phyloP scores from a whole-genome alignment of 2,329 filamentous ascomycete genomes.

The Chaetomiaceae sp. region DNA sequence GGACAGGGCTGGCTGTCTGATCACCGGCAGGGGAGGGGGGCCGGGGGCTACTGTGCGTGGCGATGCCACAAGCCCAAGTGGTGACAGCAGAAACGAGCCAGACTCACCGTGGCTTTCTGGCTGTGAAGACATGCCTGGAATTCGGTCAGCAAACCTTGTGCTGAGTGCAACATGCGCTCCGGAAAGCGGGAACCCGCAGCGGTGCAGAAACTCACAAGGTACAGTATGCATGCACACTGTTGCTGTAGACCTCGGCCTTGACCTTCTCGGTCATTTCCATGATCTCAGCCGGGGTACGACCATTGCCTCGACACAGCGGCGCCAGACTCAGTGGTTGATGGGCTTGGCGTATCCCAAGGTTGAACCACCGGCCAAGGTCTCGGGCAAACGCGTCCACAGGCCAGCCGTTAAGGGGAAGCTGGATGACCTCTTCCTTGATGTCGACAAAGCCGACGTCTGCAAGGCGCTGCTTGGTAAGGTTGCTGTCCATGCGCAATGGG shows the following conservation, averaged over 20 bases:
- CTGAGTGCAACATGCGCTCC: not conserved
- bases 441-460: conserved; percentile 71
- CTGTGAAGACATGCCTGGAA: conserved; percentile 32
- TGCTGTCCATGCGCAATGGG: conserved; percentile 54
- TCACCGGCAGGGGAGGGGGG: conserved; percentile 1
- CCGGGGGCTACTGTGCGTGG: not conserved
- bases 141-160: conserved; percentile 3
- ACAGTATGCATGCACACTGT: conserved; percentile 66
- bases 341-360: conserved; percentile 66
- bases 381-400: conserved; percentile 56
- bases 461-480: conserved; percentile 53
- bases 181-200: not conserved
- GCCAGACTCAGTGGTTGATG: conserved; percentile 67
- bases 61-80: not conserved
- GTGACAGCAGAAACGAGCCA: conserved; percentile 9
- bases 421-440: conserved; percentile 62
- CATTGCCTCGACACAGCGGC: conserved; percentile 61
- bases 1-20: not conserved
- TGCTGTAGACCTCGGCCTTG: conserved; percentile 61
- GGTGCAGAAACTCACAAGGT: conserved; percentile 57
- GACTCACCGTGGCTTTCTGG: conserved; percentile 25
- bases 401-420: conserved; percentile 71
- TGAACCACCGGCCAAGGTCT: conserved; percentile 76
- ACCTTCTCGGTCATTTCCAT: conserved; percentile 55
- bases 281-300: conserved; percentile 58